These are phyloP conservation scores for Trichopus zeylanicus DNA, from an alignment of 116 monocot genomes.

Conservation along the genomic window DNA sequence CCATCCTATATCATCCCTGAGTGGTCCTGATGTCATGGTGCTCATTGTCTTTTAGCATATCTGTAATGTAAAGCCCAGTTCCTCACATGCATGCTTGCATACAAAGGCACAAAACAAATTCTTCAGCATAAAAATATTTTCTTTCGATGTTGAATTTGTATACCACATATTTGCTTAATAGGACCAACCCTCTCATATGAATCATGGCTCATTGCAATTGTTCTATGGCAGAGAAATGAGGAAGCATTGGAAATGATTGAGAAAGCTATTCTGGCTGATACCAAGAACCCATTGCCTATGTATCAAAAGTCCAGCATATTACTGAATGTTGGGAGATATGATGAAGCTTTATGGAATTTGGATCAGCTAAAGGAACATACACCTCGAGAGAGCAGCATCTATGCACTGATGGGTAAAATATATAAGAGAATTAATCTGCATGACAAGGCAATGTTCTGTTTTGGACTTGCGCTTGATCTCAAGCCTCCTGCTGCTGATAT, in stretches of 20 bases:
- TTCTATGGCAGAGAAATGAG: conserved; percentile 56
- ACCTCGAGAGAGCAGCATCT: conserved; percentile 82
- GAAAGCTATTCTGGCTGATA: conserved; percentile 74
- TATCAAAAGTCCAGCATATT: conserved; percentile 87
- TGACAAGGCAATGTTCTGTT: conserved; percentile 94
- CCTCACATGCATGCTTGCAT: too few species aligned
- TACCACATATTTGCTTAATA: too few species aligned
- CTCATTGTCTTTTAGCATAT: too few species aligned
- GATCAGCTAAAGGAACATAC: conserved; percentile 59
- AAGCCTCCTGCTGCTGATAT: conserved; percentile 85
- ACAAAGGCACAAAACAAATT: too few species aligned
- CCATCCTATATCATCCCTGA: not conserved
- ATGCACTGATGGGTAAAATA: conserved; percentile 91
- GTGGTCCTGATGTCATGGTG: too few species aligned
- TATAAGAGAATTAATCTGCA: conserved; percentile 78
- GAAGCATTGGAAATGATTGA: conserved; percentile 82
- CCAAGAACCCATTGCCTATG: conserved; percentile 82
- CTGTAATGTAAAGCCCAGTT: too few species aligned
- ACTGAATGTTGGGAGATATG: conserved; percentile 57
- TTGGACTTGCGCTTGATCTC: conserved; percentile 85
- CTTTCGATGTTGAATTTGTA: too few species aligned
- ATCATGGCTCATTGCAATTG: not conserved
- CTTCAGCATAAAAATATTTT: too few species aligned
- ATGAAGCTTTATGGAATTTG: conserved; percentile 69
- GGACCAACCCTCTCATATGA: not conserved